Percentiles rank a stretch among this genome's conserved stretches.
phyloP scores from a whole-genome alignment of 805 yeast genomes.

The Lachancea waltii region DNA sequence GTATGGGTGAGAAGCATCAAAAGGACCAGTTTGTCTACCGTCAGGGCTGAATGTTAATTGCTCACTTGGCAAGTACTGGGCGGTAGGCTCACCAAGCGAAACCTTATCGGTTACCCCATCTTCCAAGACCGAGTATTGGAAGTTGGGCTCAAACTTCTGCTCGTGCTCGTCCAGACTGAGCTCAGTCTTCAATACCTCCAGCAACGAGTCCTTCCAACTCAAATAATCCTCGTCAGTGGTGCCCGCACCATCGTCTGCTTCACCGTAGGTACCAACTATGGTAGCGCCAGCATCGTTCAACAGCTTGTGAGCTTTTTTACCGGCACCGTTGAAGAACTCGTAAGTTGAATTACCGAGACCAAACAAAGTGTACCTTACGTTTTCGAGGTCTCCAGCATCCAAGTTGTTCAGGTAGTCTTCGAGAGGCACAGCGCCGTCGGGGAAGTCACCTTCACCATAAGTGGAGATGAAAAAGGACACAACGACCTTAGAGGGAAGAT shows the following conservation, averaged over 20 bases:
- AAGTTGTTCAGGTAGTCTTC: conserved; percentile 54
- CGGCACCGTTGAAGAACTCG: conserved; percentile 83
- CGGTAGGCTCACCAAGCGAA: conserved; percentile 78
- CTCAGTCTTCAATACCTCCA: conserved; percentile 56
- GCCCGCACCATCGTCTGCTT: conserved; percentile 94
- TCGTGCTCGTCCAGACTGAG: conserved; percentile 76
- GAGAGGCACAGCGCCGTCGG: conserved; percentile 86
- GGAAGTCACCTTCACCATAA: conserved; percentile 98
- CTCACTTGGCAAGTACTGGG: conserved; percentile 41
- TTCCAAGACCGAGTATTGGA: conserved; percentile 32
- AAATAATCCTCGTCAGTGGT: conserved; percentile 92
- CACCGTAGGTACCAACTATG: conserved; percentile 69
- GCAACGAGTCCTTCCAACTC: conserved; percentile 80
- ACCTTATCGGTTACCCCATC: conserved; percentile 34
- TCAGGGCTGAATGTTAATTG: conserved; percentile 33
- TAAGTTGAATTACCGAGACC: conserved; percentile 95
- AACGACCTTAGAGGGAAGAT: conserved; percentile 50
- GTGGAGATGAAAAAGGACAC: conserved; percentile 81
- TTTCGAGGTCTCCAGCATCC: conserved; percentile 49
- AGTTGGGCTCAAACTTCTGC: conserved; percentile 66
- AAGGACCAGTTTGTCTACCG: conserved; percentile 58
- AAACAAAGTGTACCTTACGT: conserved; percentile 65
- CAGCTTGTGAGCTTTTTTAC: conserved; percentile 50
- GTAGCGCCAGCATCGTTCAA: conserved; percentile 62
- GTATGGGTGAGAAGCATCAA: conserved; percentile 74